Evolutionary conservation across 78 protist genomes (phyloP).

Genomic region (Guillardia theta): DNA sequence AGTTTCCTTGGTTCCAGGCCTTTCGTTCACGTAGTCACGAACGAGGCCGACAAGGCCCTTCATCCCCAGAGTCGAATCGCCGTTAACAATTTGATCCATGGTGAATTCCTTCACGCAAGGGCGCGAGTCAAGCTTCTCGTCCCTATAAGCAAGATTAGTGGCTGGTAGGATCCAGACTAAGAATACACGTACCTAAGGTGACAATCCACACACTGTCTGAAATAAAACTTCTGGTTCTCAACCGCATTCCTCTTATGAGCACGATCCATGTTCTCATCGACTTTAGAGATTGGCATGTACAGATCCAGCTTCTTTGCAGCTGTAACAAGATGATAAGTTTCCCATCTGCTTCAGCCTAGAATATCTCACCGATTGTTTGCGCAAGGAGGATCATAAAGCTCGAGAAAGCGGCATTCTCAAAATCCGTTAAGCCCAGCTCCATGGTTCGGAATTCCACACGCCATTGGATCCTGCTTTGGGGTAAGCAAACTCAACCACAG

Average conservation of each 20-base stretch:
- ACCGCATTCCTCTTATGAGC: conserved; percentile 82
- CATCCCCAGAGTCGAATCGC: not conserved
- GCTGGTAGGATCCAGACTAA: no score
- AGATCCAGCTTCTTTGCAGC: conserved; percentile 67
- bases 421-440: conserved; percentile 91
- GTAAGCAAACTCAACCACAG: no score
- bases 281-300: conserved; percentile 90
- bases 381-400: conserved; percentile 76
- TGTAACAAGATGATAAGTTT: no score
- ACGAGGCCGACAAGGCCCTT: not conserved
- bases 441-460: conserved; percentile 90
- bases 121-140: not conserved
- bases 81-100: conserved; percentile 46
- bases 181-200: no score
- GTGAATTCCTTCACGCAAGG: not conserved
- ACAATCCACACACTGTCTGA: not conserved
- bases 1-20: not conserved
- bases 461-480: conserved; percentile 94
- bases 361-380: conserved; percentile 79
- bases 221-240: conserved; percentile 62
- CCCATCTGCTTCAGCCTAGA: no score
- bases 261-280: conserved; percentile 84
- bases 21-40: not conserved
- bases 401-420: conserved; percentile 91
- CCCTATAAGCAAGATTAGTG: no score